Evolutionary conservation across 352 stramenopile genomes (phyloP).

Genomic region (Phytophthora palmivora): DNA sequence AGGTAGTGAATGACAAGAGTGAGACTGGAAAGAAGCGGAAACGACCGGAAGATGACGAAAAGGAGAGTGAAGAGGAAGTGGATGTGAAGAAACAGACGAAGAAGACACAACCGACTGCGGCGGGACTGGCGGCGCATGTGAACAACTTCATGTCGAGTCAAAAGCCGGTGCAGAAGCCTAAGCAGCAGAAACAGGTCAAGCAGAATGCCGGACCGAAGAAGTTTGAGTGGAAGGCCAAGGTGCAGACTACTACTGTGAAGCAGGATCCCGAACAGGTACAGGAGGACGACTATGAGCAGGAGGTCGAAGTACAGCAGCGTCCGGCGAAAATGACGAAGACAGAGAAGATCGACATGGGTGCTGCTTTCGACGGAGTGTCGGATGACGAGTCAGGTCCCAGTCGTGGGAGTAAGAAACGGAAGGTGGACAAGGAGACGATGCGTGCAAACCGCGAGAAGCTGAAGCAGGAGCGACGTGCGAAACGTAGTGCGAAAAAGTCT

Average conservation of each 20-base stretch:
- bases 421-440: slow-evolving; percentile 63
- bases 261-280: slow-evolving; percentile 12
- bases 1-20: slow-evolving; percentile 36
- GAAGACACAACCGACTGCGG: slow-evolving; percentile 12
- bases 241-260: background rate
- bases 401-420: slow-evolving; percentile 32
- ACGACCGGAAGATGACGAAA: slow-evolving; percentile 37
- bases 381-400: slow-evolving; percentile 42
- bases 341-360: slow-evolving; percentile 80
- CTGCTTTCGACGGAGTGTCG: slow-evolving; percentile 70
- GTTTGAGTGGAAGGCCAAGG: slow-evolving; percentile 48
- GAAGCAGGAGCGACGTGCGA: slow-evolving; percentile 53
- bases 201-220: slow-evolving; percentile 19
- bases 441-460: slow-evolving; percentile 68
- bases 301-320: slow-evolving; percentile 19
- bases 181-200: slow-evolving; percentile 7
- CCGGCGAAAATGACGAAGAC: slow-evolving; percentile 40
- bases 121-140: slow-evolving; percentile 47
- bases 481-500: slow-evolving; percentile 68
- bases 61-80: slow-evolving; percentile 32
- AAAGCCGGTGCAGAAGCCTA: slow-evolving; percentile 5
- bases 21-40: slow-evolving; percentile 39
- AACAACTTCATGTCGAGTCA: slow-evolving; percentile 46
- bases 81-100: slow-evolving; percentile 15
- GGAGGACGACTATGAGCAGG: background rate